Base-by-base conservation (phyloP, 2,329 filamentous ascomycete species). In the Exophiala oligosperma region DNA sequence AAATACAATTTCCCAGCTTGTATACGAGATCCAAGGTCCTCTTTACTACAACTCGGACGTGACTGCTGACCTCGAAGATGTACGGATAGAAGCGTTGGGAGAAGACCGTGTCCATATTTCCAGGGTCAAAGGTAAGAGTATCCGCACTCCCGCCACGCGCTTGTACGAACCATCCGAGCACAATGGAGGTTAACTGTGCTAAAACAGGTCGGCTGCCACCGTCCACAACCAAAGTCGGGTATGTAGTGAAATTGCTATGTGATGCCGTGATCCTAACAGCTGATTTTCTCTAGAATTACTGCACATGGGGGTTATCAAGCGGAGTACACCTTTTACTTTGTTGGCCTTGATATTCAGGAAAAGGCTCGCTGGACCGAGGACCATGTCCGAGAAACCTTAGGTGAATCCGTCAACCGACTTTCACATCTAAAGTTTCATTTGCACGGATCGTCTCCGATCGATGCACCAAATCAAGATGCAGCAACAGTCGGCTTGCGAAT, bases 41-140 rank as follows among this genome's bases (percentile, higher is more conserved):
- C 72, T 74, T 69, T 82, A 82, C 62, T 77, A 74, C 68, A 79
- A 80, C 63, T 75, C 73, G 1, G 79, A 81, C 54, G 78, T 81
- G 4, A 77, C 72, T 0, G 79, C 79, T 0, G 66, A 76, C n/a
- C 58, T 80, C 1, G 79, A 78, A 60, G 75, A 78, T 9, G 24
- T 56, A 8, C 9, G n/a, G 3, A 35, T 56, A 4, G 38, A 46
- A 63, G 71, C 81, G 26, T 51, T 76, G 2, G 73, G 70, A 1
- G 69, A 70, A 6, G 71, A 78, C 56, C 70, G 73, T 23, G 74
- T 79, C 3, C 69, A 69, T 1, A 59, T 81, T 56, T 58, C 50
- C n/a, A 76, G 77, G n/a, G 71, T 80, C 21, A 73, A 72, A 52
- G 74, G 73, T 72, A 52, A 28, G 26, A 28, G 17, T 17, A 17